Evolutionary conservation across 140 eudicot species (phyloP).

Genomic region (Oenanthe javanica): DNA sequence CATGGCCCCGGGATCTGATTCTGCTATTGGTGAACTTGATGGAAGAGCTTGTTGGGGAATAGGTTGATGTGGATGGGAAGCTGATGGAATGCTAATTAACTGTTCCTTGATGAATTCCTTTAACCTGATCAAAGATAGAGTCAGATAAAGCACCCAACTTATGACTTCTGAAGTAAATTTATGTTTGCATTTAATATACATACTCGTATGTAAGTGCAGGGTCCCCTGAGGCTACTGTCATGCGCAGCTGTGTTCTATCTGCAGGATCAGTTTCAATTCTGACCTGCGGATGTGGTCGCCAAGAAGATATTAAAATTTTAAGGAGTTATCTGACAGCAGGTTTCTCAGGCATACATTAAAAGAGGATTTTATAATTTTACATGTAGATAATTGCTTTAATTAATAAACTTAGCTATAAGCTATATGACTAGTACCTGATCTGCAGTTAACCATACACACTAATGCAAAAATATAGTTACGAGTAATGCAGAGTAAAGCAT

Average conservation of each 20-base stretch:
- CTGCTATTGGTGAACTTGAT: conserved; percentile 21
- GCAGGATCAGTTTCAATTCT: conserved; percentile 99
- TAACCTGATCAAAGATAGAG: conserved; percentile 24
- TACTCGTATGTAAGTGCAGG: conserved; percentile 82
- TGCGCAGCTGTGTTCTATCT: conserved; percentile 91
- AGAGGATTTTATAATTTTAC: neutral
- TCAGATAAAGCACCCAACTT: neutral
- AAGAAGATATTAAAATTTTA: neutral
- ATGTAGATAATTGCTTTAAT: neutral
- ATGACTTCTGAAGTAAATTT: neutral
- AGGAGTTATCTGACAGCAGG: neutral
- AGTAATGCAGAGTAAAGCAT: neutral
- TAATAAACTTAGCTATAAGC: neutral
- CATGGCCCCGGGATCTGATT: conserved; percentile 51
- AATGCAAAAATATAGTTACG: neutral
- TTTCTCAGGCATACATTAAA: neutral
- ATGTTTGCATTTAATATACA: conserved; percentile 5
- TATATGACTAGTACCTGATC: neutral
- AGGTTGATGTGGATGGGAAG: conserved; percentile 31
- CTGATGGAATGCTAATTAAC: conserved; percentile 34
- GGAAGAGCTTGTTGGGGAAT: conserved; percentile 30
- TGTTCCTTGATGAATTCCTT: conserved; percentile 55
- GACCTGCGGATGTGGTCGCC: conserved; percentile 32
- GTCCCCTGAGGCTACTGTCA: conserved; percentile 95
- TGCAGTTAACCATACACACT: neutral